Evolutionary conservation across 2,329 filamentous ascomycete species (phyloP), one percentile per base, ranked within the genome.

Genomic region (Cladosporium sp.): DNA sequence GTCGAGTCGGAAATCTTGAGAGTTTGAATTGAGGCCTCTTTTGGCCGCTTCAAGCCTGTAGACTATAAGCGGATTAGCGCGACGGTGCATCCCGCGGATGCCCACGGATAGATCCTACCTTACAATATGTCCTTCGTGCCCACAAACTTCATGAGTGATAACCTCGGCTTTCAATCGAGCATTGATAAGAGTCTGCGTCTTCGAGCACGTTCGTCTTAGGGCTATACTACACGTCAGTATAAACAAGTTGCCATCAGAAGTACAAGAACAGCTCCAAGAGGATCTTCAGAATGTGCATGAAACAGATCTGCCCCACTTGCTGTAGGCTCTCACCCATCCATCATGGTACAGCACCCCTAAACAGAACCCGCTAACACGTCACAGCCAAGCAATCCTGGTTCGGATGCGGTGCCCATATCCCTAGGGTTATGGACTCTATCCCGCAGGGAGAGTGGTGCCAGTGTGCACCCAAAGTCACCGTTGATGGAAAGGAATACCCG

Each of bases 401-500:
- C 34, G 58, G 59, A 33, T 61, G 59, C 37, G 59, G 59, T 55
- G 72, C 61, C 51, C 84, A 87, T 68, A 74, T 87, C 58, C 72
- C 79, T 9, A 67, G 67, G n/a, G 82, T 86, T 59, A 78, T 87
- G 72, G 77, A 82, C 63, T 62, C 65, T 32, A 65, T 85, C 37
- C 75, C 81, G 3, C 68, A 72, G 32, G 69, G 72, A 4, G 73
- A 86, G 41, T 77, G 82, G 69, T 87, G 84, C 72, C 73, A 71
- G n/a, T 87, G 84, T 63, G 71, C 75, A 59, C 83, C 83, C 32
- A 77, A 77, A 61, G 70, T 85, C 55, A 76, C 80, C 60, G 70
- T 74, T 22, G 75, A 77, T 51, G 82, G 80, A 19, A 79, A 77
- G 61, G 61, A 75, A 61, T 86, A 85, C 60, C 83, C 83, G 53